Evolutionary conservation across 768 basidiomycete species (phyloP), one percentile per base, ranked within the genome.

Genomic region (Saitozyma sp.): DNA sequence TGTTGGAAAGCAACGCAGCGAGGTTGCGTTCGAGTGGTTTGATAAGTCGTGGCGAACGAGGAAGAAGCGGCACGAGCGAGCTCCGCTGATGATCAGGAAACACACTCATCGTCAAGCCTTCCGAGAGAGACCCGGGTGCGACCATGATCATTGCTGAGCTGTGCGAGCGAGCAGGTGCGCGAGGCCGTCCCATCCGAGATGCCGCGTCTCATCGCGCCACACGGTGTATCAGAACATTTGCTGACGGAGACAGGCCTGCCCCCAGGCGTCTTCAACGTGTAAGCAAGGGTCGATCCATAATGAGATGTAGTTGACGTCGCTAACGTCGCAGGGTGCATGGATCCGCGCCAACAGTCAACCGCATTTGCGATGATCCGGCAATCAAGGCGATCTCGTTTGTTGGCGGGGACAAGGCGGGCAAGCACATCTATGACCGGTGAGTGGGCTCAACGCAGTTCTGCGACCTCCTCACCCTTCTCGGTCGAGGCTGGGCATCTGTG

Each of bases 321-420:
- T 54, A 8, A 54, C 38, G 39, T 7, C 14, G 7, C 42, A 83
- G 96, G 52, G 88, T 98, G 13, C 94, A 99, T 71, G 95, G 95
- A 16, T 87, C 88, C 8, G 87, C 89, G 38, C 86, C 88, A 1
- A 92, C 92, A 2, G 95, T 99, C 52, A 95, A 97, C 70, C 67
- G 78, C 52, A 92, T 99, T 56, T 97, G 93, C 77, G 93, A 97
- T 75, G 86, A 93, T 74, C 89, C 92, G 4, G 81, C 84, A 3
- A 92, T 99, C 82, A 92, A 87, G 75, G 95, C 95, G 5, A 93
- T 98, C 74, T 92, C 91, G 66, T 97, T 99, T 73, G 95, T 99
- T 8, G 95, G 95, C 14, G 91, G 92, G 37, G 91, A 99, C 78
- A 84, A 84, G 37, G 95, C 95, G 4, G 95, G 95, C 41, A 88